Evolutionary conservation across 2,329 filamentous ascomycete species (phyloP).

Genomic region (Teratosphaeria viscida): DNA sequence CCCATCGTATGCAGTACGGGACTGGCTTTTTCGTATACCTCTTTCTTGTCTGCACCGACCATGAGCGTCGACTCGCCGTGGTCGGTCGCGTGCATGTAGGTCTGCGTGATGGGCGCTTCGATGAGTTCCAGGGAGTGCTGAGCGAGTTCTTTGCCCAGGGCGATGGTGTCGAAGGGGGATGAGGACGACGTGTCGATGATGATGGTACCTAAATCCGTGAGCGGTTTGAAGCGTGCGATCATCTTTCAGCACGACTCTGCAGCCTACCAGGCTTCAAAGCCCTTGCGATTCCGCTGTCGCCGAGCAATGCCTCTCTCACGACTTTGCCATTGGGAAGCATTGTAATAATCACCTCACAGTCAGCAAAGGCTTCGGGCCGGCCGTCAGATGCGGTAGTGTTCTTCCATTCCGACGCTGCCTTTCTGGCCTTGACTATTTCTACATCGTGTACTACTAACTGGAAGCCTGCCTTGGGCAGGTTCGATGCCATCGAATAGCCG

Average conservation of each 20-base stretch:
- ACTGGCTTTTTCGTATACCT: conserved; percentile 22
- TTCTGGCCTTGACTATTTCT: conserved; percentile 15
- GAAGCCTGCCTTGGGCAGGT: conserved; percentile 25
- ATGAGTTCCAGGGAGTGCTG: conserved; percentile 22
- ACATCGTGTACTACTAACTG: conserved; percentile 23
- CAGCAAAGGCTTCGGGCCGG: conserved; percentile 19
- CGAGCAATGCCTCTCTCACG: conserved; percentile 23
- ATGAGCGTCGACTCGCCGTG: conserved; percentile 26
- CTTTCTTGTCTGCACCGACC: conserved; percentile 21
- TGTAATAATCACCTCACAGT: conserved; percentile 26
- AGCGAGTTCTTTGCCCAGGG: conserved; percentile 23
- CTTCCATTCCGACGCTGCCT: conserved; percentile 16
- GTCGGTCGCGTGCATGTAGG: conserved; percentile 28
- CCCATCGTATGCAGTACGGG: conserved; percentile 27
- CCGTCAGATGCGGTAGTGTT: conserved; percentile 22
- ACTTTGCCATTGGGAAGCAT: conserved; percentile 29
- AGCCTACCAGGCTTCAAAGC: conserved; percentile 16
- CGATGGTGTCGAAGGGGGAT: conserved; percentile 26
- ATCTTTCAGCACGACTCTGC: not conserved
- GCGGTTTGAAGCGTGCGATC: not conserved
- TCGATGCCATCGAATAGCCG: conserved; percentile 25
- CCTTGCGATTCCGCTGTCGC: conserved; percentile 20
- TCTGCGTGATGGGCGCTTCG: conserved; percentile 29
- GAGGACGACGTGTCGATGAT: conserved; percentile 28
- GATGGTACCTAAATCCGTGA: conserved; percentile 18